These are phyloP conservation scores for Teratosphaeria destructans DNA, from an alignment of 2,329 filamentous ascomycete species.

Conservation along the genomic window DNA sequence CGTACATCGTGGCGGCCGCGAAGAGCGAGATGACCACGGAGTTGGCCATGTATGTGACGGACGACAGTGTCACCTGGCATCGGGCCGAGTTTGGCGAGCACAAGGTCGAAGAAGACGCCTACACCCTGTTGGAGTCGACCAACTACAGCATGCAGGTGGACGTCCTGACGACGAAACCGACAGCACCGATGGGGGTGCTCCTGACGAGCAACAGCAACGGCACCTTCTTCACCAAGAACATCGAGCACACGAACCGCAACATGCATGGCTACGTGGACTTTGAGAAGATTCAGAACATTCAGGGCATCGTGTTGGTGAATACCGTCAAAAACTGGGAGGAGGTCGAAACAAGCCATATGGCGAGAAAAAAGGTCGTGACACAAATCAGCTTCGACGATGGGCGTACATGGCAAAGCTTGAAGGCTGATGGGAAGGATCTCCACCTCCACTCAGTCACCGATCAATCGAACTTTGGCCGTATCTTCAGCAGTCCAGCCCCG, in stretches of 20 bases:
- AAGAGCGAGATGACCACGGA: slow-evolving; percentile 73
- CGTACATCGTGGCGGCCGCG: slow-evolving; percentile 74
- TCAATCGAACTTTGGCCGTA: slow-evolving; percentile 66
- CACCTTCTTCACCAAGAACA: slow-evolving; percentile 86
- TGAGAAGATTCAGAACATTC: slow-evolving; percentile 82
- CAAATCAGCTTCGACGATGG: slow-evolving; percentile 94
- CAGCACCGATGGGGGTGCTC: slow-evolving; percentile 68
- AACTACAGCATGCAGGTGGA: slow-evolving; percentile 97
- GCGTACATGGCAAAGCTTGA: slow-evolving; percentile 67
- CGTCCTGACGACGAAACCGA: slow-evolving; percentile 56
- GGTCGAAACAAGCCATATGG: slow-evolving; percentile 46
- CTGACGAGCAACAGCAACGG: slow-evolving; percentile 97
- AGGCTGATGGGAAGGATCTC: slow-evolving; percentile 52
- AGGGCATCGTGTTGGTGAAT: slow-evolving; percentile 87
- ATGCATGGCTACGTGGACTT: slow-evolving; percentile 73
- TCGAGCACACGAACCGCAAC: slow-evolving; percentile 86
- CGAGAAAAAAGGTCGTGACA: slow-evolving; percentile 60
- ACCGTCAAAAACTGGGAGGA: slow-evolving; percentile 77
- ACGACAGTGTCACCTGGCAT: slow-evolving; percentile 79
- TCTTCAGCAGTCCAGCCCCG: slow-evolving; percentile 89
- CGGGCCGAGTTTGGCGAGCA: slow-evolving; percentile 82
- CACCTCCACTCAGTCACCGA: slow-evolving; percentile 91
- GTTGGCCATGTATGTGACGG: slow-evolving; percentile 81
- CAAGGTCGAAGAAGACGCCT: slow-evolving; percentile 72
- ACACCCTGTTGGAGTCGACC: slow-evolving; percentile 89